Percentiles rank a stretch among this genome's conserved stretches.
Evolutionary conservation across 805 yeast species (phyloP).

Genomic region (Hemisphaericaspora nanyangensis): DNA sequence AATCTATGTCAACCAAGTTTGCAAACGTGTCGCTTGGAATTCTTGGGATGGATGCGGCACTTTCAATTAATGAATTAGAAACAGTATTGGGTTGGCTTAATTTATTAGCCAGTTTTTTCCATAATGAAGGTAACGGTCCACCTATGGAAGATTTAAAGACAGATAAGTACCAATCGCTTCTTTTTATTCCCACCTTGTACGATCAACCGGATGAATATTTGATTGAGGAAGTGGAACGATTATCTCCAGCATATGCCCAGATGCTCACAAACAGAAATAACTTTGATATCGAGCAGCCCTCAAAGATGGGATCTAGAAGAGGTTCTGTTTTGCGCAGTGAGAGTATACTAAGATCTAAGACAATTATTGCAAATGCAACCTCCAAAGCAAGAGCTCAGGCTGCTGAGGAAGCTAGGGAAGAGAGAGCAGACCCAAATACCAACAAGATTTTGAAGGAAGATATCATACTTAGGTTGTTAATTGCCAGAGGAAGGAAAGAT

Average conservation of each 20-base stretch:
- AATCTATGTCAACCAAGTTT: constrained; percentile 45
- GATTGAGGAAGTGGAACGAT: constrained; percentile 53
- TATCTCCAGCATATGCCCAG: constrained; percentile 52
- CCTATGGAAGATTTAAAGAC: constrained; percentile 59
- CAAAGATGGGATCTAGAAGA: background rate
- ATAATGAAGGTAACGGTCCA: constrained; percentile 80
- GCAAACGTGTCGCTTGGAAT: constrained; percentile 44
- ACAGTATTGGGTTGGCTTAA: constrained; percentile 69
- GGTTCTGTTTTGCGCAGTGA: constrained; percentile 19
- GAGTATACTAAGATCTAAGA: constrained; percentile 57
- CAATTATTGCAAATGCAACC: constrained; percentile 72
- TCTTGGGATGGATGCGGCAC: constrained; percentile 28
- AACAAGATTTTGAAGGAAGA: constrained; percentile 53
- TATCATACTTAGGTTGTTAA: constrained; percentile 64
- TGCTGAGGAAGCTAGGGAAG: constrained; percentile 40
- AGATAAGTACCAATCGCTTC: constrained; percentile 58
- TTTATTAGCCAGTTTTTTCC: constrained; percentile 65
- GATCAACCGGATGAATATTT: constrained; percentile 47
- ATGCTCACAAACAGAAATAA: constrained; percentile 47
- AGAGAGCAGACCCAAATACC: constrained; percentile 40
- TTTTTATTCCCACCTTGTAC: constrained; percentile 63
- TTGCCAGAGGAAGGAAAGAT: constrained; percentile 59
- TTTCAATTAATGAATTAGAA: constrained; percentile 60
- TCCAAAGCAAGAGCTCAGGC: constrained; percentile 48
- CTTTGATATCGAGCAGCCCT: constrained; percentile 22